Evolutionary conservation across 2,329 filamentous ascomycete genomes (phyloP).

Genomic region (Emmonsiellopsis sp.): DNA sequence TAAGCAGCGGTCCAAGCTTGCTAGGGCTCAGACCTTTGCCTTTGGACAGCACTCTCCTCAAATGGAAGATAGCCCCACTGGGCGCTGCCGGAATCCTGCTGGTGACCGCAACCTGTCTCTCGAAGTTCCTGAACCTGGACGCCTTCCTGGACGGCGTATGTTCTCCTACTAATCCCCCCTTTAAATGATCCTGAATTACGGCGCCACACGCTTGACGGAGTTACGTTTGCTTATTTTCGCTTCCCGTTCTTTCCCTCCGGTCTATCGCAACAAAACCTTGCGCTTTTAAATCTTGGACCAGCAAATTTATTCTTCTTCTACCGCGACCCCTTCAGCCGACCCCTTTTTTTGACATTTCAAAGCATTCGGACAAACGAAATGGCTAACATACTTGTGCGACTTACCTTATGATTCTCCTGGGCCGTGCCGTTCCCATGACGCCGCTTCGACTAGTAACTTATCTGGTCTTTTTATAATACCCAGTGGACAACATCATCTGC

Average conservation of each 20-base stretch:
- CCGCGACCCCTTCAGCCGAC: not conserved
- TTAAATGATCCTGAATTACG: slow-evolving; percentile 1
- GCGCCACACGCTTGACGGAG: slow-evolving; percentile 12
- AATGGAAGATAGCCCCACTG: slow-evolving; percentile 57
- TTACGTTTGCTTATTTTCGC: slow-evolving; percentile 8
- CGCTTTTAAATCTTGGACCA: slow-evolving; percentile 2
- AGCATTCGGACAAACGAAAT: slow-evolving; percentile 6
- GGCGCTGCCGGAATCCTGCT: slow-evolving; percentile 30
- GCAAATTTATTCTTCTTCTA: not conserved
- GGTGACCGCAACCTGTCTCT: slow-evolving; percentile 24
- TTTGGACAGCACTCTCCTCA: slow-evolving; percentile 64
- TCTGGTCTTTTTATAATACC: not conserved
- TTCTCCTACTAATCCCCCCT: slow-evolving; percentile 28
- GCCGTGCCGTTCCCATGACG: not conserved
- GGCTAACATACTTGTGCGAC: slow-evolving; percentile 4
- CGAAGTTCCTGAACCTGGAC: slow-evolving; percentile 27
- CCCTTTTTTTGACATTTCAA: slow-evolving; percentile 4
- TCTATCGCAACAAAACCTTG: not conserved
- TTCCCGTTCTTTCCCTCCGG: not conserved
- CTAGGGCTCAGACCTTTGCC: slow-evolving; percentile 86
- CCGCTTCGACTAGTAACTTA: not conserved
- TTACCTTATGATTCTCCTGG: slow-evolving; percentile 1
- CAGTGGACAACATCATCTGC: not conserved
- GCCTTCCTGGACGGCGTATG: slow-evolving; percentile 34
- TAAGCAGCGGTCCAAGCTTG: slow-evolving; percentile 76